Base-by-base conservation (phyloP, 768 basidiomycete genomes). In the Boletus bicolor region DNA sequence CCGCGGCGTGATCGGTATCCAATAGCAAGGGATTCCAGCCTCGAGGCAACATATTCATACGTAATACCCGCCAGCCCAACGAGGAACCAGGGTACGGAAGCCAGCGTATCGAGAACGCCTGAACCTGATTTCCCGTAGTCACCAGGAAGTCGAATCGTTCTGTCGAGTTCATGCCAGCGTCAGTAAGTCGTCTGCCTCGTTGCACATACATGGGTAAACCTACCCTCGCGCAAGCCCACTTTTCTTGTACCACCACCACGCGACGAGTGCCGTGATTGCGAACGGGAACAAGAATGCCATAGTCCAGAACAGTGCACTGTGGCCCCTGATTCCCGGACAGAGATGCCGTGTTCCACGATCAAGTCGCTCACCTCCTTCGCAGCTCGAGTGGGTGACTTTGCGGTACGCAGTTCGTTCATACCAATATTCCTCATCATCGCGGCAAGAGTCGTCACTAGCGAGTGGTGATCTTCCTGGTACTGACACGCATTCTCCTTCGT, bases 341-440 rank as follows among this genome's bases (percentile, higher is more conserved):
- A 71, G 67, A 68, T 99, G 96, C 7, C 60, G 59, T 7, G 66
- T 64, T 5, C 97, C 97, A 38, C 77, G 84, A 69, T 99, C 93
- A 12, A 80, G 84, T n/a, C 89, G 80, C 2, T 73, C 59, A 5
- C 95, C 96, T 6, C 84, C 94, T 51, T 85, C 82, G 68, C 97
- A 99, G 21, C 78, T 82, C 36, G 95, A 96, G 70, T 89, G 89
- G 1, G 89, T 89, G 46, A 98, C 91, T 72, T 91, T 87, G 49
- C 94, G 89, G 68, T 96, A 96, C 5, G 86, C 75, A 0, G 96
- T 98, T 28, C 93, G 85, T 50, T 93, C 93, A 68, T 94, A 98
- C 97, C 97, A 99, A 69, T 79, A 91, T 4, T 87, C 84, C 44
- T 85, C 85, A 19, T 77, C 81, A 51, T 72, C 71, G 21, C 73